Evolutionary conservation across 768 basidiomycete species (phyloP).

Genomic region (Leccinum fibrillosum): DNA sequence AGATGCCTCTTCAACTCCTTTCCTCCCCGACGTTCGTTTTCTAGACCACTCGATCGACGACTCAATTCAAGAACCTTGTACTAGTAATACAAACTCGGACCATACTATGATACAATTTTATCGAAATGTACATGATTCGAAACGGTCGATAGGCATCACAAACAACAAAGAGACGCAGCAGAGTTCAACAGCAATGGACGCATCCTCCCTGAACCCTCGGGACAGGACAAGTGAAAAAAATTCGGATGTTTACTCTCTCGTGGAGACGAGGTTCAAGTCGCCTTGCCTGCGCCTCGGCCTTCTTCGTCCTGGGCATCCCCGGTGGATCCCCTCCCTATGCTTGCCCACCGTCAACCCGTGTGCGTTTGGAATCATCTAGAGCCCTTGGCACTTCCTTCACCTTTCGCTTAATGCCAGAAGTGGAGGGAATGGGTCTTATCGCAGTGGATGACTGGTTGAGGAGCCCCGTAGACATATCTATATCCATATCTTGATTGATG

Average conservation of each 20-base stretch:
- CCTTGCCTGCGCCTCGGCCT: neutral
- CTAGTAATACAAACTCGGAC: no score
- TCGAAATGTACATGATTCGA: no score
- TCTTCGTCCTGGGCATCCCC: neutral
- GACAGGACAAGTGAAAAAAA: neutral
- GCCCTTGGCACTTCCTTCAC: neutral
- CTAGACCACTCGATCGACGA: no score
- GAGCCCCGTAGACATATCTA: neutral
- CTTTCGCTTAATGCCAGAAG: neutral
- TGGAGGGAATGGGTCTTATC: neutral
- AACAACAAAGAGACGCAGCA: no score
- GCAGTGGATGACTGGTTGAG: neutral
- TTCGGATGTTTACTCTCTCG: fast-evolving
- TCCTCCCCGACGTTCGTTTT: no score
- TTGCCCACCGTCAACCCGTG: neutral
- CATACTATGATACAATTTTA: no score
- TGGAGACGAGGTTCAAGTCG: neutral
- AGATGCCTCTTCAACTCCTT: no score
- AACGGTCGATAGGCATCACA: no score
- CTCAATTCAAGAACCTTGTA: no score
- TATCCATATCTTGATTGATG: neutral
- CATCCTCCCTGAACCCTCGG: no score
- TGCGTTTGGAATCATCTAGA: neutral
- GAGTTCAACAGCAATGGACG: no score
- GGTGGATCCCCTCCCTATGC: neutral